A percentile compares a stretch with the other conserved stretches of the same genome.
Evolutionary conservation across 1,139 yeast genomes (phyloP).

Genomic region (Neolecta irregularis): DNA sequence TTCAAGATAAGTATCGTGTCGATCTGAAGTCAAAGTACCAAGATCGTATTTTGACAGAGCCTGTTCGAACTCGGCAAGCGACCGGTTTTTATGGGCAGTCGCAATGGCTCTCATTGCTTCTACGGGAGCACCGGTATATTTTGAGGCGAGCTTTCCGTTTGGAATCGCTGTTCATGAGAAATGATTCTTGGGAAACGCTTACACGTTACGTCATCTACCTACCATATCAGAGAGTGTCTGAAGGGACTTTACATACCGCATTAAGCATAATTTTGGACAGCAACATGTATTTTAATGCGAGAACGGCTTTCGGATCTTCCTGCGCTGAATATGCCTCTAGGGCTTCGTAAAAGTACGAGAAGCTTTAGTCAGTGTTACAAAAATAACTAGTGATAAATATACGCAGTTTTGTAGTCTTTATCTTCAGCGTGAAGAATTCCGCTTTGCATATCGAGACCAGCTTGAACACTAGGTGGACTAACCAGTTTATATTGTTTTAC

Average conservation of each 20-base stretch:
- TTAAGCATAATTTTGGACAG: conserved; percentile 88
- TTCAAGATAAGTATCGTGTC: not conserved
- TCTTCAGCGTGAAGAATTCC: conserved; percentile 96
- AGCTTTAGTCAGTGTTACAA: conserved; percentile 88
- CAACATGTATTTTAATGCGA: conserved; percentile 79
- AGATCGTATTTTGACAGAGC: conserved; percentile 34
- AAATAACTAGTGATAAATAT: conserved; percentile 69
- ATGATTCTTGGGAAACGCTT: conserved; percentile 32
- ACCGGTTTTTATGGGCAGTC: conserved; percentile 74
- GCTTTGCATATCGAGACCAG: conserved; percentile 86
- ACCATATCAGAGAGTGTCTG: too few species aligned
- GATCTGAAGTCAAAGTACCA: not conserved
- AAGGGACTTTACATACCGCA: conserved; percentile 66
- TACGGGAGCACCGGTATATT: conserved; percentile 55
- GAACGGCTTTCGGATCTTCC: conserved; percentile 53
- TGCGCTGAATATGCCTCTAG: conserved; percentile 20
- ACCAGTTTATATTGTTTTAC: too few species aligned
- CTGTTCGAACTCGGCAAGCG: conserved; percentile 76
- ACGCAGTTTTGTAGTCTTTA: conserved; percentile 90
- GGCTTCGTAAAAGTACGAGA: conserved; percentile 31
- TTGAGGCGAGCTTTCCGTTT: conserved; percentile 64
- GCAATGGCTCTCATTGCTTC: conserved; percentile 95
- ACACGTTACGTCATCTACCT: conserved; percentile 1
- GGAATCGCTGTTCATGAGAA: too few species aligned
- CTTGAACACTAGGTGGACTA: conserved; percentile 91